phyloP scores from a whole-genome alignment of 2,329 filamentous ascomycete species.

The Scedosporium boydii region DNA sequence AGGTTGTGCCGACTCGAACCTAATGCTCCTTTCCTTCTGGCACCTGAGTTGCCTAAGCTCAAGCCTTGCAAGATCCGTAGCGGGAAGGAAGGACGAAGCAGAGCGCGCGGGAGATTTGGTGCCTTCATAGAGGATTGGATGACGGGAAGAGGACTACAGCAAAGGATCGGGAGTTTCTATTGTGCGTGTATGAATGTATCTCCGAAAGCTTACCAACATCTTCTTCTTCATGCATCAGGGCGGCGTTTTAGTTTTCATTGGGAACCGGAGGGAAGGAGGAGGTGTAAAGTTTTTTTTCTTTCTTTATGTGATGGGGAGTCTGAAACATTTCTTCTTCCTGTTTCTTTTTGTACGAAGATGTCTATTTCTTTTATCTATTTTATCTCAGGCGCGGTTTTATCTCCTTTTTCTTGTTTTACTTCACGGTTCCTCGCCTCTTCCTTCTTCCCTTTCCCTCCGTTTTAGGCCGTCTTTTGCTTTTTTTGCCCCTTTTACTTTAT shows the following conservation, averaged over 20 bases:
- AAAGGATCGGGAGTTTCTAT: background rate
- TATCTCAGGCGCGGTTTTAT: background rate
- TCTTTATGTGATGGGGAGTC: background rate
- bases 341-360: too few species aligned
- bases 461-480: background rate
- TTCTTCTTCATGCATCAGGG: background rate
- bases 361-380: background rate
- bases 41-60: too few species aligned
- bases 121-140: background rate
- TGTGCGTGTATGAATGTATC: background rate
- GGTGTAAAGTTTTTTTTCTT: background rate
- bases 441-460: background rate
- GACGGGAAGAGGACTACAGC: background rate
- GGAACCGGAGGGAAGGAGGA: background rate
- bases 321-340: background rate
- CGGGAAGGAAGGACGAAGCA: too few species aligned
- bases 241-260: background rate
- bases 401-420: background rate
- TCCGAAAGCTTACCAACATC: background rate
- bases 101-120: too few species aligned
- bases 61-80: too few species aligned
- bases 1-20: too few species aligned
- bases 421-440: background rate
- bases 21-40: too few species aligned
- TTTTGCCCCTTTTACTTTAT: background rate